phyloP scores from a whole-genome alignment of 768 basidiomycete species.

The Auriculariales sp. region DNA sequence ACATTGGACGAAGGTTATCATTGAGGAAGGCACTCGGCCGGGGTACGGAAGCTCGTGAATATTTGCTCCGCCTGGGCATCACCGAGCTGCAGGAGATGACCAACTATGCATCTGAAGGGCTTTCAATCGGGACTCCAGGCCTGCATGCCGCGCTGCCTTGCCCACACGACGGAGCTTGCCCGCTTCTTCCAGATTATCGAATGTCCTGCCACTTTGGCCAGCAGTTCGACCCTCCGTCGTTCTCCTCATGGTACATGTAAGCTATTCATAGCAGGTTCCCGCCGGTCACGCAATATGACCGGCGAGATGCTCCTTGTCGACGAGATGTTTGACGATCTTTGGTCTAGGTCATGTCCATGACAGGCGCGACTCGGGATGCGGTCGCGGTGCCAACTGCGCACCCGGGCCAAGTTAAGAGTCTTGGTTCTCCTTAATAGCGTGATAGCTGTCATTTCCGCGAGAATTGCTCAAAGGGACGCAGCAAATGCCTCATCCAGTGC shows the following conservation, averaged over 20 bases:
- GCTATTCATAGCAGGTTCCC: conserved; percentile 7
- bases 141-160: conserved; percentile 35
- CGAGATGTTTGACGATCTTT: too few relatives aligned
- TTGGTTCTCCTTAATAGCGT: conserved; percentile 56
- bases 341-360: not conserved
- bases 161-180: conserved; percentile 80
- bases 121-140: conserved; percentile 4
- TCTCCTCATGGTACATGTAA: conserved; percentile 17
- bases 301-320: not conserved
- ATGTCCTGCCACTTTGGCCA: conserved; percentile 9
- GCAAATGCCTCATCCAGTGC: conserved; percentile 67
- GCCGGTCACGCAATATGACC: not conserved
- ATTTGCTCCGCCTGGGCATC: conserved; percentile 48
- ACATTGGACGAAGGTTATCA: conserved; percentile 42
- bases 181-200: conserved; percentile 24
- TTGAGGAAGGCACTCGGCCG: conserved; percentile 64
- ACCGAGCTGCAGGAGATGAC: conserved; percentile 39
- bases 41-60: conserved; percentile 77
- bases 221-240: not conserved
- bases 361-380: not conserved
- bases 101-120: conserved; percentile 15
- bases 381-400: not conserved
- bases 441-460: conserved; percentile 50
- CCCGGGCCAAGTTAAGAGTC: conserved; percentile 38
- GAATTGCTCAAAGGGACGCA: conserved; percentile 49